Conservation (phyloP, 139 green algal species). For the Volvox africanus region DNA sequence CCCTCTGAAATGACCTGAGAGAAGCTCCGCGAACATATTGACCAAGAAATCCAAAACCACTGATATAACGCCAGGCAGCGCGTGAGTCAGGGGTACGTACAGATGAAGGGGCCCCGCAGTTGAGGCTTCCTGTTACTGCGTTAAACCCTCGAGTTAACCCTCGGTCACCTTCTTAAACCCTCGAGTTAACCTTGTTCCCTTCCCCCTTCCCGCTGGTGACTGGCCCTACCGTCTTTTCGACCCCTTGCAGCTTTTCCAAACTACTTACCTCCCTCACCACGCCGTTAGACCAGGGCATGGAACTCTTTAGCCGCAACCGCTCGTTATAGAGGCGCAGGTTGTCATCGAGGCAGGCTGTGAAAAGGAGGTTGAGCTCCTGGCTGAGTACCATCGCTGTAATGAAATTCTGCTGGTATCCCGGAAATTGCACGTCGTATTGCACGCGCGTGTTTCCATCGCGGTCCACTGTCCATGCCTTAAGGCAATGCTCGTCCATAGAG, state of each 20-base stretch:
- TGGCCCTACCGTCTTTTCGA: neutral
- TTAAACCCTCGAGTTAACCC: too few relatives aligned
- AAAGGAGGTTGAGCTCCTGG: slow-evolving; percentile 49
- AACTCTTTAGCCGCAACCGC: slow-evolving; percentile 52
- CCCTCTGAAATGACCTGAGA: too few relatives aligned
- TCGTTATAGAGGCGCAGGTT: slow-evolving; percentile 59
- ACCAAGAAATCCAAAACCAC: too few relatives aligned
- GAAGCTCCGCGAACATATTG: too few relatives aligned
- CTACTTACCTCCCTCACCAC: slow-evolving; percentile 45
- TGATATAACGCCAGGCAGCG: too few relatives aligned
- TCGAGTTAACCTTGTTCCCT: neutral
- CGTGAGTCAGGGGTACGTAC: too few relatives aligned
- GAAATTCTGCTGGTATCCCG: slow-evolving; percentile 43
- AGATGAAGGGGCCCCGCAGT: too few relatives aligned
- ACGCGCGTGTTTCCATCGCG: slow-evolving; percentile 42
- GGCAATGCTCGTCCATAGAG: slow-evolving; percentile 53
- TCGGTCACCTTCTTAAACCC: too few relatives aligned
- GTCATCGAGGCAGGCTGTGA: slow-evolving; percentile 60
- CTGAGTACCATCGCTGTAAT: slow-evolving; percentile 44
- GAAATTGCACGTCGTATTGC: slow-evolving; percentile 47
- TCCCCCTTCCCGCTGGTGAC: neutral
- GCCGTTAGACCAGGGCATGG: slow-evolving; percentile 66
- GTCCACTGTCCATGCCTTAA: slow-evolving; percentile 44
- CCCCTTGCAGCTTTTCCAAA: neutral
- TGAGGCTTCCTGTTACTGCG: too few relatives aligned